Percentiles rank a stretch among this genome's conserved stretches.
phyloP scores from a whole-genome alignment of 2,329 filamentous ascomycete genomes.

The Raffaelea albimanens region DNA sequence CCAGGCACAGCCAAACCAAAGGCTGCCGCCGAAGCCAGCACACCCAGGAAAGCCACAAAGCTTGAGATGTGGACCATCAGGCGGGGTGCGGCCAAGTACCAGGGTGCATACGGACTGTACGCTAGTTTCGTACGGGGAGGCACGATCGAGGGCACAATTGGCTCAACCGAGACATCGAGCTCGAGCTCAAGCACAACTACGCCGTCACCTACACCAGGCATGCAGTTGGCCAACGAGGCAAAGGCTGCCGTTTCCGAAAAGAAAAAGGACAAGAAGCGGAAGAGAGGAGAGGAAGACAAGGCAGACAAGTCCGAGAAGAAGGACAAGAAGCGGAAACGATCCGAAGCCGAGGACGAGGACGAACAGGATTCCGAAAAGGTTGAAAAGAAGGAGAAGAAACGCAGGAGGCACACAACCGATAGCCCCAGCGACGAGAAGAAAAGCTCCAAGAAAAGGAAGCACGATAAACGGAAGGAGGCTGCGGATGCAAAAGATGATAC shows the following conservation, averaged over 20 bases:
- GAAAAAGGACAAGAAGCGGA: slow-evolving; percentile 5
- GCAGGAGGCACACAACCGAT: too few relatives aligned
- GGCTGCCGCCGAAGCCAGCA: slow-evolving; percentile 30
- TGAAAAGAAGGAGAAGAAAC: slow-evolving; percentile 8
- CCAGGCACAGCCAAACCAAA: slow-evolving; percentile 45
- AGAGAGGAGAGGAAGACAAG: slow-evolving; percentile 10
- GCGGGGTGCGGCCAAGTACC: slow-evolving; percentile 42
- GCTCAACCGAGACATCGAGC: slow-evolving; percentile 16
- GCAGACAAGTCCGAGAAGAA: slow-evolving; percentile 19
- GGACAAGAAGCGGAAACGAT: slow-evolving; percentile 1
- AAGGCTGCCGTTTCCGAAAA: slow-evolving; percentile 10
- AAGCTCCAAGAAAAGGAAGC: slow-evolving; percentile 17
- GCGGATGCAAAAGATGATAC: slow-evolving; percentile 26
- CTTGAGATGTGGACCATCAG: slow-evolving; percentile 40
- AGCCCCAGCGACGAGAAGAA: slow-evolving; percentile 23
- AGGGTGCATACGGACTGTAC: slow-evolving; percentile 59
- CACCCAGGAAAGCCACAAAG: slow-evolving; percentile 30
- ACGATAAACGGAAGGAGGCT: slow-evolving; percentile 16
- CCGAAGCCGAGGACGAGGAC: slow-evolving; percentile 17
- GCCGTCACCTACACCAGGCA: slow-evolving; percentile 21
- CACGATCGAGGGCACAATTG: slow-evolving; percentile 61
- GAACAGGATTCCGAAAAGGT: slow-evolving; percentile 21
- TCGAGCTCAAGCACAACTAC: slow-evolving; percentile 13
- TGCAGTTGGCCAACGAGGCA: slow-evolving; percentile 6
- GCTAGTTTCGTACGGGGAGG: slow-evolving; percentile 79